These are phyloP conservation scores for Rutidosis leptorrhynchoides DNA, from an alignment of 129 eudicot genomes.

Conservation along the genomic window DNA sequence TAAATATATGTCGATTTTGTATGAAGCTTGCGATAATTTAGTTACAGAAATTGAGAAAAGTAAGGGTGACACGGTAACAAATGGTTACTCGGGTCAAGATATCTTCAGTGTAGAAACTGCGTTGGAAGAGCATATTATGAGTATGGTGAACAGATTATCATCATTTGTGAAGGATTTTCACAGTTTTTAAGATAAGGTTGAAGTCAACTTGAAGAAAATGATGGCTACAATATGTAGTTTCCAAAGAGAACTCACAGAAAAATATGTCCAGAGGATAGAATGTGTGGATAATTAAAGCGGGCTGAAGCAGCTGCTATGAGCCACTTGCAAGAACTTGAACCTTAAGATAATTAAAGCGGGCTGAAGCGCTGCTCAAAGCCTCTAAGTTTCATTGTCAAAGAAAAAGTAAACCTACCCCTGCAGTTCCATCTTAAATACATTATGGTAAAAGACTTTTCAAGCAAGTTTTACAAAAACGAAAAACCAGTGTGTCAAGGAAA, in stretches of 20 bases:
- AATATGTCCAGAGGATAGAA: slow-evolving; percentile 76
- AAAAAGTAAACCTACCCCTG: too few species aligned
- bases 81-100: slow-evolving; percentile 33
- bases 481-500: too few species aligned
- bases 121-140: slow-evolving; percentile 43
- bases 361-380: too few species aligned
- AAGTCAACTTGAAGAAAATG: slow-evolving; percentile 55
- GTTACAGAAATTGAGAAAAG: slow-evolving; percentile 53
- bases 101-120: slow-evolving; percentile 31
- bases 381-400: too few species aligned
- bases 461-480: too few species aligned
- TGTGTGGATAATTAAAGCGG: slow-evolving; percentile 68
- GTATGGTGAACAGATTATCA: slow-evolving; percentile 44
- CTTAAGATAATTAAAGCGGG: too few species aligned
- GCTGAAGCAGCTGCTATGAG: slow-evolving; percentile 68
- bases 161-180: slow-evolving; percentile 45
- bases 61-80: slow-evolving; percentile 40
- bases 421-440: too few species aligned
- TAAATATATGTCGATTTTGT: slow-evolving; percentile 45
- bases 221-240: slow-evolving; percentile 50
- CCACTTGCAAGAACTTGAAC: slow-evolving; percentile 61
- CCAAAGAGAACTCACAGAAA: slow-evolving; percentile 85
- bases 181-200: slow-evolving; percentile 39
- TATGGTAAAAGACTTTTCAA: too few species aligned
- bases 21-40: slow-evolving; percentile 60